These are phyloP conservation scores for Glaciozyma antarctica DNA, from an alignment of 768 basidiomycete species.

Conservation along the genomic window DNA sequence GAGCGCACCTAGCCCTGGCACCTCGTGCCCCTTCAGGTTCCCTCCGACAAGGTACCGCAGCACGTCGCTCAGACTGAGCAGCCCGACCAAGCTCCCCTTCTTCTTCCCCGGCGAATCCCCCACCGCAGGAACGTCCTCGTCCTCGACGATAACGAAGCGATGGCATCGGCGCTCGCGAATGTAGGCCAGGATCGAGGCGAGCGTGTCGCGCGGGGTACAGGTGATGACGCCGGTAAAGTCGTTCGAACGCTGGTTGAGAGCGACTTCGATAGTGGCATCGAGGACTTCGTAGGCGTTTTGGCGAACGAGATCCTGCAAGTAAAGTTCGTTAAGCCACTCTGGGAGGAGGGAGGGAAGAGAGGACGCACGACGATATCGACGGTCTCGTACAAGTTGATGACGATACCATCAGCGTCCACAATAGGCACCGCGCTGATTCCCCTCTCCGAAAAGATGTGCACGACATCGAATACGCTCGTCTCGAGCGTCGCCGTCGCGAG, in stretches of 20 bases:
- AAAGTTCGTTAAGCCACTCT: too few species aligned
- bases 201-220: slow-evolving; percentile 82
- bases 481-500: slow-evolving; percentile 81
- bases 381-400: slow-evolving; percentile 93
- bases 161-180: slow-evolving; percentile 91
- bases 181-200: slow-evolving; percentile 78
- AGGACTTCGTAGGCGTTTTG: slow-evolving; percentile 81
- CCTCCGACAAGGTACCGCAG: slow-evolving; percentile 61
- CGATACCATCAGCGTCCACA: slow-evolving; percentile 55
- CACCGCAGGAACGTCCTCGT: slow-evolving; percentile 20
- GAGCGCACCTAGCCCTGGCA: slow-evolving; percentile 23
- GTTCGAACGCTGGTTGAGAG: slow-evolving; percentile 77
- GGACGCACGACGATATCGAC: slow-evolving; percentile 87
- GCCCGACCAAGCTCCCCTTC: slow-evolving; percentile 60
- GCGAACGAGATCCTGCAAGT: slow-evolving; percentile 73
- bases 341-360: too few species aligned
- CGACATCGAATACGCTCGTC: slow-evolving; percentile 93
- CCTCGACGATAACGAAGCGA: slow-evolving; percentile 43
- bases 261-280: slow-evolving; percentile 85
- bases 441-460: slow-evolving; percentile 93
- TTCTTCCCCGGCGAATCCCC: slow-evolving; percentile 10
- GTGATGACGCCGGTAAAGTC: slow-evolving; percentile 97
- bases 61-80: slow-evolving; percentile 83
- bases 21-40: slow-evolving; percentile 30
- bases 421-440: slow-evolving; percentile 97